Conservation (phyloP, 2,329 filamentous ascomycete species). For the Fusarium mangiferae region DNA sequence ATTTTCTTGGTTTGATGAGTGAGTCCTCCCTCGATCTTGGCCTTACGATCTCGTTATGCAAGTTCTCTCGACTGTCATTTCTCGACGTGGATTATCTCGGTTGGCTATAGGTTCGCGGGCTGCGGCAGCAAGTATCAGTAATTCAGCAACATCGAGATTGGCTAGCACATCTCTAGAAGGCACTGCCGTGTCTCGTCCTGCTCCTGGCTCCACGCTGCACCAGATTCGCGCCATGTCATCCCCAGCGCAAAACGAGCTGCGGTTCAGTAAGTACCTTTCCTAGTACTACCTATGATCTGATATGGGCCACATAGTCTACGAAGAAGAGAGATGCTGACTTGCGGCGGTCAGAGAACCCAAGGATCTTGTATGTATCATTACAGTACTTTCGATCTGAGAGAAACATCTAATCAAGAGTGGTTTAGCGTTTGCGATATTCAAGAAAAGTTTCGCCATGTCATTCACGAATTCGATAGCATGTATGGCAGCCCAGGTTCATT, state of each 20-base stretch:
- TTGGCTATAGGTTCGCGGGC: slow-evolving; percentile 17
- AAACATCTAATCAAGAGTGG: not conserved
- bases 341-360: slow-evolving; percentile 55
- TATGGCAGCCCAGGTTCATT: slow-evolving; percentile 51
- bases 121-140: slow-evolving; percentile 9
- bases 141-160: not conserved
- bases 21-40: not conserved
- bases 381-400: not conserved
- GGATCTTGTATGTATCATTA: slow-evolving; percentile 57
- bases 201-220: not conserved
- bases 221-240: slow-evolving; percentile 31
- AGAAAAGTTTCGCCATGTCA: slow-evolving; percentile 87
- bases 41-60: slow-evolving; percentile 22
- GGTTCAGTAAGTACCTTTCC: slow-evolving; percentile 47
- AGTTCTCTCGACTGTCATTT: slow-evolving; percentile 9
- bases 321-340: slow-evolving; percentile 17
- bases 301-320: not conserved
- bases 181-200: not conserved
- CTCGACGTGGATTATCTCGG: slow-evolving; percentile 34
- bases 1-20: not conserved
- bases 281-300: not conserved
- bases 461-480: slow-evolving; percentile 87
- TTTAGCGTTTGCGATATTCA: slow-evolving; percentile 91
- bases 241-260: slow-evolving; percentile 37
- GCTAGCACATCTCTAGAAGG: not conserved